These are phyloP conservation scores for Chloris gayana DNA, from an alignment of 176 grass and related monocot genomes.

Conservation along the genomic window DNA sequence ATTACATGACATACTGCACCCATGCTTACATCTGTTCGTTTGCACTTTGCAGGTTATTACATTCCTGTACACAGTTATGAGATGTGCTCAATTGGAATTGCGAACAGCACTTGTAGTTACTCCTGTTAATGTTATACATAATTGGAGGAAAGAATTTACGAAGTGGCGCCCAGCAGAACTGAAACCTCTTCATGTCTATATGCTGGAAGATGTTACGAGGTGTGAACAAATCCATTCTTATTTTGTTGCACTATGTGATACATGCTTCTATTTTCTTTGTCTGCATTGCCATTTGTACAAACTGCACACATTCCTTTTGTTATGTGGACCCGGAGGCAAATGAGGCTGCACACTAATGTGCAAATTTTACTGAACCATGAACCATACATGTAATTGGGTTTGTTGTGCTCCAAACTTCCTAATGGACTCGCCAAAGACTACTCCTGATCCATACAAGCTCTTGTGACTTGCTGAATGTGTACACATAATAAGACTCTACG, in stretches of 20 bases:
- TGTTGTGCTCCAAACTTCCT: too few species aligned
- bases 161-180: conserved; percentile 84
- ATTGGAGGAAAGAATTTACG: conserved; percentile 89
- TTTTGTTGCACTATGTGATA: conserved; percentile 44
- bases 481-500: background rate
- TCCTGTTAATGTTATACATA: conserved; percentile 98
- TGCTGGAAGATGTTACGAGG: conserved; percentile 93
- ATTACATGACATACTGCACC: conserved; percentile 11
- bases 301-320: background rate
- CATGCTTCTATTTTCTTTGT: background rate
- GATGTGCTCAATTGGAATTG: conserved; percentile 67
- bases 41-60: conserved; percentile 84
- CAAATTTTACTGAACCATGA: too few species aligned
- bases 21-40: conserved; percentile 32
- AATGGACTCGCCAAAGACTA: too few species aligned
- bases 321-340: too few species aligned
- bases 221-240: conserved; percentile 40
- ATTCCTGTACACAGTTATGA: conserved; percentile 88
- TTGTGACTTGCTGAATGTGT: background rate
- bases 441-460: too few species aligned
- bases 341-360: too few species aligned
- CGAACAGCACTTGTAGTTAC: conserved; percentile 86
- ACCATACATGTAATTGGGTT: too few species aligned
- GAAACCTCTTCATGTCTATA: conserved; percentile 78
- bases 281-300: background rate